Conservation (phyloP, 2,329 filamentous ascomycete genomes). For the Lecanicillium sp. region DNA sequence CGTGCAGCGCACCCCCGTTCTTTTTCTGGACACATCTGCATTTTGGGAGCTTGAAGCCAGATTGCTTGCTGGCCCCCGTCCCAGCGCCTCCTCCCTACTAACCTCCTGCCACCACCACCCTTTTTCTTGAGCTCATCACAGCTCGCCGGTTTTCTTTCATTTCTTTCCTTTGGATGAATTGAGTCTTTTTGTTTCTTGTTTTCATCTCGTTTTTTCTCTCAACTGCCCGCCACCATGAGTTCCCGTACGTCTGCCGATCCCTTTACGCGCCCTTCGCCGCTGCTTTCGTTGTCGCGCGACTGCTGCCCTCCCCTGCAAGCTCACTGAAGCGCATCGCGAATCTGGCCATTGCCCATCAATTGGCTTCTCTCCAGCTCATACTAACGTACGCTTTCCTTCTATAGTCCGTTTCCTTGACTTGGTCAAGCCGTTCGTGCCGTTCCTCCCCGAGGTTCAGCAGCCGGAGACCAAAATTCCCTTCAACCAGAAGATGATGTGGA, state of each 20-base stretch:
- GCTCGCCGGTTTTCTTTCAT: constrained; percentile 31
- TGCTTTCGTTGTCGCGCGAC: constrained; percentile 9
- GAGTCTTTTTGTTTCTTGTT: constrained; percentile 31
- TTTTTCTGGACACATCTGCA: constrained; percentile 41
- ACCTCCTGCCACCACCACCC: constrained; percentile 24
- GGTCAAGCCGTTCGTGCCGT: constrained; percentile 98
- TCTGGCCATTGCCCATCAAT: constrained; percentile 24
- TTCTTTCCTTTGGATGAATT: constrained; percentile 35
- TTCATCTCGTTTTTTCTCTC: constrained; percentile 20
- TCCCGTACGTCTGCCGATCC: constrained; percentile 42
- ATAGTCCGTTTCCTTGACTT: constrained; percentile 98
- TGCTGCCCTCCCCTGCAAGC: constrained; percentile 17
- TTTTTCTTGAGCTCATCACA: constrained; percentile 32
- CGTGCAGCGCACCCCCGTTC: constrained; percentile 31
- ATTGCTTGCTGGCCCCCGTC: constrained; percentile 32
- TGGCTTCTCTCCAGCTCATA: constrained; percentile 10
- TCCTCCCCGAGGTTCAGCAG: constrained; percentile 97
- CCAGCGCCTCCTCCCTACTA: constrained; percentile 31
- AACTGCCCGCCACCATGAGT: constrained; percentile 44
- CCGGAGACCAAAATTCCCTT: constrained; percentile 98
- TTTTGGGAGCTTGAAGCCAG: constrained; percentile 38
- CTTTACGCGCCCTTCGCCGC: neutral
- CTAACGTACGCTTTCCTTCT: constrained; percentile 23
- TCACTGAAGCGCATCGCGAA: constrained; percentile 15
- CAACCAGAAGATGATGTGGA: constrained; percentile 98